Percentiles rank a stretch among this genome's conserved stretches.
Conservation (phyloP, 176 grass and related monocot genomes). For the bread wheat (Triticum aestivum) region IWGSC_CS_RefSeq_v2.1 NC_057802.1:362715754-362716253, state of each 20-base stretch:
- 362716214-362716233: slow-evolving; percentile 8
- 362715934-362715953: slow-evolving; percentile 36
- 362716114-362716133: slow-evolving; percentile 66
- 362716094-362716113: slow-evolving; percentile 78
- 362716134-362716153: background rate
- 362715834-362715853: background rate
- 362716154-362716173: background rate
- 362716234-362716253: background rate
- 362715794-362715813: too few species aligned
- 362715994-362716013: slow-evolving; percentile 31
- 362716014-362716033: slow-evolving; percentile 34
- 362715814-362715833: slow-evolving; percentile 7
- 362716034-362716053: slow-evolving; percentile 32
- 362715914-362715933: slow-evolving; percentile 39
- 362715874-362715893: background rate
- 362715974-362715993: slow-evolving; percentile 21
- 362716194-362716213: background rate
- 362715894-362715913: slow-evolving; percentile 22
- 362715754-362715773: too few species aligned
- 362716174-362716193: background rate
- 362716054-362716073: slow-evolving; percentile 86
- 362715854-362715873: background rate
- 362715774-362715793: too few species aligned
- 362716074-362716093: slow-evolving; percentile 91
- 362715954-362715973: slow-evolving; percentile 1